These are phyloP conservation scores for Fusarium scirpi DNA, from an alignment of 2,329 filamentous ascomycete species.

Conservation along the genomic window DNA sequence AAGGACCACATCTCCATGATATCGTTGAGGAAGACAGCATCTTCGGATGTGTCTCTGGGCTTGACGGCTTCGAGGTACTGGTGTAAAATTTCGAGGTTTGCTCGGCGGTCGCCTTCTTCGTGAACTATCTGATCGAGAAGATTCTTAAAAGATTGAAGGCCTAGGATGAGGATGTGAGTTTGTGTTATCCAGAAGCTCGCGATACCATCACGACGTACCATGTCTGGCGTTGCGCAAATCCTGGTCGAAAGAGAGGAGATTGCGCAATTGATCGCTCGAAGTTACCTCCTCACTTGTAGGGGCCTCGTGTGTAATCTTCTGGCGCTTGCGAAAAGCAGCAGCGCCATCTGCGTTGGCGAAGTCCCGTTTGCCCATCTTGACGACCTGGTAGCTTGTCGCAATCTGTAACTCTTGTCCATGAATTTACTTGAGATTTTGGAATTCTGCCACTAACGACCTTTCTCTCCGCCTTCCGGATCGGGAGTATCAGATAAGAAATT, in stretches of 20 bases:
- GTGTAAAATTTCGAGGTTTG: slow-evolving; percentile 69
- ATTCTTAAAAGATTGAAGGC: slow-evolving; percentile 75
- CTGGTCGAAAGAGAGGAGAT: slow-evolving; percentile 77
- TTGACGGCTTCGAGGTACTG: slow-evolving; percentile 74
- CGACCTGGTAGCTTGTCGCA: slow-evolving; percentile 37
- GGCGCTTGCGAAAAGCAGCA: slow-evolving; percentile 62
- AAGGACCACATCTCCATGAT: slow-evolving; percentile 91
- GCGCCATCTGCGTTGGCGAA: slow-evolving; percentile 56
- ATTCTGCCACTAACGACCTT: slow-evolving; percentile 53
- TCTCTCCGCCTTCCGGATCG: slow-evolving; percentile 45
- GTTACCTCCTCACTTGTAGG: slow-evolving; percentile 72
- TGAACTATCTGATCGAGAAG: slow-evolving; percentile 75
- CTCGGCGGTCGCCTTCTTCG: slow-evolving; percentile 56
- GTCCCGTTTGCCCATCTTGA: slow-evolving; percentile 61
- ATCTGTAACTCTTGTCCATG: slow-evolving; percentile 26
- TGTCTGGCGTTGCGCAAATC: slow-evolving; percentile 75
- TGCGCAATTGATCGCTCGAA: slow-evolving; percentile 74
- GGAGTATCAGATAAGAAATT: slow-evolving; percentile 3
- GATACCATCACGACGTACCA: slow-evolving; percentile 57
- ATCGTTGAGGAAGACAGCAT: slow-evolving; percentile 76
- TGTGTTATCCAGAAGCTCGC: neutral
- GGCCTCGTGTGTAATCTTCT: slow-evolving; percentile 67
- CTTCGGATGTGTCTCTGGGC: slow-evolving; percentile 58
- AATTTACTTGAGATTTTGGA: slow-evolving; percentile 51
- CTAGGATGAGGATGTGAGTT: slow-evolving; percentile 51